phyloP scores from a whole-genome alignment of 805 yeast genomes.

The Saccharomycopsis microspora region DNA sequence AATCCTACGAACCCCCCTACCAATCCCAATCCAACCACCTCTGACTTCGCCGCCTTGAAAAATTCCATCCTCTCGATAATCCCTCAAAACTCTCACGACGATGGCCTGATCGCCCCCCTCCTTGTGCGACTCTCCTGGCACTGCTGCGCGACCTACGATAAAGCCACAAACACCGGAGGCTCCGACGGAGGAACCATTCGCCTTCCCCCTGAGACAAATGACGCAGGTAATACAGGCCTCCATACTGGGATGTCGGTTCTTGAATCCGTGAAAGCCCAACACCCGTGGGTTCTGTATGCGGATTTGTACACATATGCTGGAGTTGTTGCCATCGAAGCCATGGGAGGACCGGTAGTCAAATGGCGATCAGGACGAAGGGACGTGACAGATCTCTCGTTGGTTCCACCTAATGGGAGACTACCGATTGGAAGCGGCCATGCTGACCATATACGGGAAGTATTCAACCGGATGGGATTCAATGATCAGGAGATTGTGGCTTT shows the following conservation, averaged over 20 bases:
- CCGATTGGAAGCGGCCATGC: constrained; percentile 38
- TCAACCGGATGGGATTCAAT: constrained; percentile 35
- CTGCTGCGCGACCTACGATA: constrained; percentile 36
- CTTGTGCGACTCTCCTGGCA: constrained; percentile 40
- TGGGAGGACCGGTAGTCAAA: constrained; percentile 37
- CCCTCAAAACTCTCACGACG: constrained; percentile 10
- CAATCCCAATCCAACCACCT: no score
- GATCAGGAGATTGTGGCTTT: constrained; percentile 36
- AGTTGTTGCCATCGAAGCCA: constrained; percentile 35
- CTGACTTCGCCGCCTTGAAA: constrained; percentile 27
- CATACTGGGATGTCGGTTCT: constrained; percentile 31
- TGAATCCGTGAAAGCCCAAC: constrained; percentile 28
- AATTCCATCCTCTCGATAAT: constrained; percentile 23
- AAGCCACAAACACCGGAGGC: constrained; percentile 25
- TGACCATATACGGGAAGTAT: constrained; percentile 33
- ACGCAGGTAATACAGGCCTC: constrained; percentile 36
- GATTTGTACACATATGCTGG: constrained; percentile 44
- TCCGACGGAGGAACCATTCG: constrained; percentile 24
- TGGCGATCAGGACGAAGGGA: constrained; percentile 42
- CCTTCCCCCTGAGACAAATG: constrained; percentile 40
- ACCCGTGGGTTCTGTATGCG: constrained; percentile 37
- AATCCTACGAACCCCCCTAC: no score
- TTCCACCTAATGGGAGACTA: constrained; percentile 38
- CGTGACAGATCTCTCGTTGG: constrained; percentile 23
- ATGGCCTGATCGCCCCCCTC: constrained; percentile 35